Conservation (phyloP, 2,329 filamentous ascomycete genomes). For the Dactylellina drechsleri region DNA sequence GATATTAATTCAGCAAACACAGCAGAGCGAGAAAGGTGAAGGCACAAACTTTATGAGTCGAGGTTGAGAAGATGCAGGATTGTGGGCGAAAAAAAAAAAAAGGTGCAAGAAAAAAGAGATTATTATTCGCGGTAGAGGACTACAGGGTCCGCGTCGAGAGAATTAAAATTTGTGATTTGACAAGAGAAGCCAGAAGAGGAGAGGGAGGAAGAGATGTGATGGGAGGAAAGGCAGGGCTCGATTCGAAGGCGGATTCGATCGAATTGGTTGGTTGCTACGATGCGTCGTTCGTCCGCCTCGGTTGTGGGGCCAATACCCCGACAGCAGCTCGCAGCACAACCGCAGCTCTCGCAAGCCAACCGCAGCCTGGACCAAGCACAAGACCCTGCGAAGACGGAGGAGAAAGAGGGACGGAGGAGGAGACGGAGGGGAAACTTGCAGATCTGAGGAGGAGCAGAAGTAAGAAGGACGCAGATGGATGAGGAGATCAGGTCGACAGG, state of each 20-base stretch:
- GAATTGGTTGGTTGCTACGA: slow-evolving; percentile 46
- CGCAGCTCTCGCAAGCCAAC: slow-evolving; percentile 25
- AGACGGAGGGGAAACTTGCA: slow-evolving; percentile 9
- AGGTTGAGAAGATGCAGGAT: slow-evolving; percentile 20
- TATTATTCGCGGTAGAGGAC: too few species aligned
- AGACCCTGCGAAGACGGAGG: slow-evolving; percentile 34
- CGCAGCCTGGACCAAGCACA: slow-evolving; percentile 23
- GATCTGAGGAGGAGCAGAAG: slow-evolving; percentile 13
- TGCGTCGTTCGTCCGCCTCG: slow-evolving; percentile 49
- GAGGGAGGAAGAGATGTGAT: slow-evolving; percentile 34
- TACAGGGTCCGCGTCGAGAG: not conserved
- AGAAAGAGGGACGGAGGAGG: slow-evolving; percentile 1
- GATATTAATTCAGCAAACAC: slow-evolving; percentile 3
- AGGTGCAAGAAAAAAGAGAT: not conserved
- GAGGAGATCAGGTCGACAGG: too few species aligned
- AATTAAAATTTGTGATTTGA: slow-evolving; percentile 46
- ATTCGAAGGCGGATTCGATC: slow-evolving; percentile 24
- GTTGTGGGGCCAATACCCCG: slow-evolving; percentile 46
- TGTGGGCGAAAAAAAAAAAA: slow-evolving; percentile 43
- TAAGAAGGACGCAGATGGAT: not conserved
- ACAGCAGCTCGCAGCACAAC: slow-evolving; percentile 35
- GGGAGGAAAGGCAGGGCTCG: slow-evolving; percentile 5
- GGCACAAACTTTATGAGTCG: not conserved
- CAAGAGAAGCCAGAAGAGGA: slow-evolving; percentile 12
- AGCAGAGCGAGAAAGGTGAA: slow-evolving; percentile 16